Evolutionary conservation across 805 yeast genomes (phyloP).

Genomic region (Cyberlindnera euphorbiae): DNA sequence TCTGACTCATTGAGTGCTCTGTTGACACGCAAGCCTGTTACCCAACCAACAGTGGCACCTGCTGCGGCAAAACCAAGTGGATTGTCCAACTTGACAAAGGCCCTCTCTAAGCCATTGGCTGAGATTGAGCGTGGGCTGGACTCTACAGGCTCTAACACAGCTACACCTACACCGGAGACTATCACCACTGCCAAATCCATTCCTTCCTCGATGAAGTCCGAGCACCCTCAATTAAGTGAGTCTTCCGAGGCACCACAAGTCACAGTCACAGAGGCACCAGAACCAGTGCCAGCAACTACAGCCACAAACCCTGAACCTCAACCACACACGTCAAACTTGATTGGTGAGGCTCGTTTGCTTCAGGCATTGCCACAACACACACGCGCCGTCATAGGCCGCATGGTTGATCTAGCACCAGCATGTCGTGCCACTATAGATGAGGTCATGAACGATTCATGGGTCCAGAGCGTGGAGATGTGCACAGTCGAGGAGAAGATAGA

Average conservation of each 20-base stretch:
- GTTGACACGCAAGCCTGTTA: constrained; percentile 50
- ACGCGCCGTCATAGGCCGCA: constrained; percentile 60
- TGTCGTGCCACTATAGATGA: constrained; percentile 80
- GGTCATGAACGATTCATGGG: constrained; percentile 69
- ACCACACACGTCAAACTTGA: constrained; percentile 57
- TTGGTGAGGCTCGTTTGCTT: constrained; percentile 69
- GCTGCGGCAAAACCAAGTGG: constrained; percentile 21
- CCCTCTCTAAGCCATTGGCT: constrained; percentile 23
- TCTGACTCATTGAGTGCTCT: constrained; percentile 63
- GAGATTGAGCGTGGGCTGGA: constrained; percentile 14
- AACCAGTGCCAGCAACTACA: constrained; percentile 28
- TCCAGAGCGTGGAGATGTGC: constrained; percentile 63
- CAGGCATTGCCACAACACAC: constrained; percentile 68
- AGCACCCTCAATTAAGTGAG: too few species aligned
- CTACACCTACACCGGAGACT: too few species aligned
- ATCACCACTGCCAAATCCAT: too few species aligned
- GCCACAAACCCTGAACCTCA: too few species aligned
- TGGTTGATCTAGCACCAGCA: constrained; percentile 85
- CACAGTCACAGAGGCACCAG: constrained; percentile 1
- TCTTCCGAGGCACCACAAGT: too few species aligned
- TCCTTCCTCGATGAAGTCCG: too few species aligned
- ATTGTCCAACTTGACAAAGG: constrained; percentile 24
- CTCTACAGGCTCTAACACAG: too few species aligned
- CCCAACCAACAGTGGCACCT: constrained; percentile 29
- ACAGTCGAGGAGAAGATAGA: constrained; percentile 44